A percentile compares a stretch with the other conserved stretches of the same genome.
Conservation (phyloP, 352 stramenopile genomes). For the Globisporangium rhizosaccharum region DNA sequence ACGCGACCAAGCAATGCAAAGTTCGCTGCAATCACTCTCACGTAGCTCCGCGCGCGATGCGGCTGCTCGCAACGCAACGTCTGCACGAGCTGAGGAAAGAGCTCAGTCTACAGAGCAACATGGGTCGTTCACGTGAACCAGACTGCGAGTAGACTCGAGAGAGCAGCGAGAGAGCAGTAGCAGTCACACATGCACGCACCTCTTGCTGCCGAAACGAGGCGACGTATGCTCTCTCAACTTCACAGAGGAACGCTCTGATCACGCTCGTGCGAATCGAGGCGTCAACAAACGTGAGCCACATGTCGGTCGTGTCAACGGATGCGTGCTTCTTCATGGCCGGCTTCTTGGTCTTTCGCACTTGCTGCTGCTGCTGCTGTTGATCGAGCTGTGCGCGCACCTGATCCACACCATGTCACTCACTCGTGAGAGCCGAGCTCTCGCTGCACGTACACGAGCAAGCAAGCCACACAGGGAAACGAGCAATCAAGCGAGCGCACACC, state of each 20-base stretch:
- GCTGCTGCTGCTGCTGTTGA: not conserved
- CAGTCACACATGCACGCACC: conserved; percentile 8
- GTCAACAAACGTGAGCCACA: conserved; percentile 50
- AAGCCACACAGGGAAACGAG: no score
- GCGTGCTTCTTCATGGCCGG: conserved; percentile 13
- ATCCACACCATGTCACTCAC: not conserved
- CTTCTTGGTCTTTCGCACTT: conserved; percentile 14
- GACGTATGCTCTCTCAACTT: conserved; percentile 32
- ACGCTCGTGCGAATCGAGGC: conserved; percentile 26
- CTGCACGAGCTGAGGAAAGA: conserved; percentile 61
- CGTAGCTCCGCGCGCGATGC: conserved; percentile 49
- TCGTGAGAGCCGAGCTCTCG: not conserved
- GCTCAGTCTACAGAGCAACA: conserved; percentile 13
- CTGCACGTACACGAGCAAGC: no score
- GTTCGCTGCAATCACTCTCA: conserved; percentile 37
- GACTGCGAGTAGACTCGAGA: no score
- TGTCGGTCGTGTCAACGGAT: conserved; percentile 6
- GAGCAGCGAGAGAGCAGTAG: not conserved
- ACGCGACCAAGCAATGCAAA: conserved; percentile 40
- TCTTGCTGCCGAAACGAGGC: conserved; percentile 45
- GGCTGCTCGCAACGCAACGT: conserved; percentile 51
- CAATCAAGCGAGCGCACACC: conserved; percentile 12
- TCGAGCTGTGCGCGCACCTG: no score
- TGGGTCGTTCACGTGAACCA: not conserved
- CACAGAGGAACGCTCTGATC: conserved; percentile 34